These are phyloP conservation scores for Penicillium nordicum DNA, from an alignment of 2,329 filamentous ascomycete species.

Conservation along the genomic window DNA sequence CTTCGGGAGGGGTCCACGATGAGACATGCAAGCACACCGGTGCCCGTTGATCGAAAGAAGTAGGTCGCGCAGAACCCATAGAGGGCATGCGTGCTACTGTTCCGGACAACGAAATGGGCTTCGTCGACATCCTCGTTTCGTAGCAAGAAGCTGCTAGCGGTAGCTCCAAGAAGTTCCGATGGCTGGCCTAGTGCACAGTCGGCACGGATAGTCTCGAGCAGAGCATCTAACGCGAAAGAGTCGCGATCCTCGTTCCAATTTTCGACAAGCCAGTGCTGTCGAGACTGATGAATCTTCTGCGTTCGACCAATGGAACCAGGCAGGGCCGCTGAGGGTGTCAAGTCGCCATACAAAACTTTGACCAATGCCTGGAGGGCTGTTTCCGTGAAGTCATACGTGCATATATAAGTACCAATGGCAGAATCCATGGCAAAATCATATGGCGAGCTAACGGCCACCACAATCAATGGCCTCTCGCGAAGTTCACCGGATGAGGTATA, in stretches of 20 bases:
- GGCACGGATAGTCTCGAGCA: conserved; percentile 68
- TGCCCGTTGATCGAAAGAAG: conserved; percentile 64
- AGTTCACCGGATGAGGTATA: conserved; percentile 38
- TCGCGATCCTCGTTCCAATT: conserved; percentile 80
- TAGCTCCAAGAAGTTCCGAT: conserved; percentile 66
- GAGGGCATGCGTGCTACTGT: conserved; percentile 84
- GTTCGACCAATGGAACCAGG: conserved; percentile 78
- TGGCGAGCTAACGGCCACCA: conserved; percentile 89
- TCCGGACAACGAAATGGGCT: conserved; percentile 85
- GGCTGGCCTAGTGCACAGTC: conserved; percentile 59
- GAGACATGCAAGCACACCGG: conserved; percentile 77
- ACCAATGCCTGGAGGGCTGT: conserved; percentile 82
- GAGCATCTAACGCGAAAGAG: conserved; percentile 65
- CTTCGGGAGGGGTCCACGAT: conserved; percentile 84
- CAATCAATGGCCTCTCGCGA: conserved; percentile 76
- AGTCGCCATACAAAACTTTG: conserved; percentile 76
- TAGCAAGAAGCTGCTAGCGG: conserved; percentile 72
- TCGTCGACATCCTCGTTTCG: conserved; percentile 69
- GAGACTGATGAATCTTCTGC: conserved; percentile 81
- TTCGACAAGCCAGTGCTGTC: conserved; percentile 93
- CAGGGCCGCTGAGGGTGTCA: conserved; percentile 54
- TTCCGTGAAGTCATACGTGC: conserved; percentile 95
- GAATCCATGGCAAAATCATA: conserved; percentile 96
- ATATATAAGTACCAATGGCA: conserved; percentile 85
- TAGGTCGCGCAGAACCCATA: conserved; percentile 94